Evolutionary conservation across 352 stramenopile genomes (phyloP).

Genomic region (Pythium phragmiticola): DNA sequence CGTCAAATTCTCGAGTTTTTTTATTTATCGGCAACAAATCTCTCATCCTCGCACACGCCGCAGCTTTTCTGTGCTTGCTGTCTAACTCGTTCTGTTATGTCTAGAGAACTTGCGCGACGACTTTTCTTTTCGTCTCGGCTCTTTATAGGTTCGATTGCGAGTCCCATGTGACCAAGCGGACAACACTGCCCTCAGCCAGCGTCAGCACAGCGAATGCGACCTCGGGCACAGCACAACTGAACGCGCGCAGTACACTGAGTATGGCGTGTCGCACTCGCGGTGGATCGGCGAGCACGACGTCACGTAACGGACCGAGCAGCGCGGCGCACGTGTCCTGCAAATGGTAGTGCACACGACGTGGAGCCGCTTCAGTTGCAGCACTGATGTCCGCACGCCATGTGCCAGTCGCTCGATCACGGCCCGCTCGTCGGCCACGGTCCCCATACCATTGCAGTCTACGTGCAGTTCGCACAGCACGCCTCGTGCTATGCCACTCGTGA

Average conservation of each 20-base stretch:
- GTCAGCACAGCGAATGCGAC: background rate
- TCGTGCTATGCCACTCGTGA: background rate
- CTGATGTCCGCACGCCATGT: background rate
- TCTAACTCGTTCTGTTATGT: too few relatives aligned
- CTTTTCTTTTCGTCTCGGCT: too few relatives aligned
- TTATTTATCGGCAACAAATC: slow-evolving; percentile 19
- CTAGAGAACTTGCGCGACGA: too few relatives aligned
- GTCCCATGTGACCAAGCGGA: background rate
- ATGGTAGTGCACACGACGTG: background rate
- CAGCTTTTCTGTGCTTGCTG: too few relatives aligned
- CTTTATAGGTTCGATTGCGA: too few relatives aligned
- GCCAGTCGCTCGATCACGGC: background rate
- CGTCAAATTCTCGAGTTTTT: background rate
- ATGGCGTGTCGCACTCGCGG: slow-evolving; percentile 1
- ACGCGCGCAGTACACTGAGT: background rate
- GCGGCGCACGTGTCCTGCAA: background rate
- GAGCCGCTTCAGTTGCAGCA: background rate
- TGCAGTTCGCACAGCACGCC: background rate
- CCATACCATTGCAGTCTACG: background rate
- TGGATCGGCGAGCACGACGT: slow-evolving; percentile 1
- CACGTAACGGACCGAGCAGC: background rate
- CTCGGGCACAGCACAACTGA: background rate
- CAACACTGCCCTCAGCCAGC: background rate
- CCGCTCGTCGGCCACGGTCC: background rate
- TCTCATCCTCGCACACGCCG: too few relatives aligned